Evolutionary conservation across 176 grass and related monocot genomes (phyloP).

Genomic region (Guadua angustifolia): DNA sequence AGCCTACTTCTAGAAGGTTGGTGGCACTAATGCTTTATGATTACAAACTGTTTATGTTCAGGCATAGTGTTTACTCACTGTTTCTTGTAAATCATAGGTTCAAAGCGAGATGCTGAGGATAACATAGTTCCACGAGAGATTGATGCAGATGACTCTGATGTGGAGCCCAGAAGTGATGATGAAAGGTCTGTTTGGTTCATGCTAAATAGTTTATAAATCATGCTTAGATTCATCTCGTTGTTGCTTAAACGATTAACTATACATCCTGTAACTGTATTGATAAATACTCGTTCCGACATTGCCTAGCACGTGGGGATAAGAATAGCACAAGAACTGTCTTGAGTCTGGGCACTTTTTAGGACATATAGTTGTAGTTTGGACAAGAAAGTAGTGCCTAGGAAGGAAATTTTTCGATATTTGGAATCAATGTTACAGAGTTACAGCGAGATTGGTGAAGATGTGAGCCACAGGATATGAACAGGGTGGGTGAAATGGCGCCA

Average conservation of each 20-base stretch:
- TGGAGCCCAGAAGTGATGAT: conserved; percentile 68
- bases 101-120: conserved; percentile 79
- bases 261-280: background rate
- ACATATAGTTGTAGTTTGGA: background rate
- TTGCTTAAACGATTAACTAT: background rate
- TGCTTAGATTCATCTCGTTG: background rate
- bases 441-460: too few species aligned
- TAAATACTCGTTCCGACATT: background rate
- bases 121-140: conserved; percentile 88
- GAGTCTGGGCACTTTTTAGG: background rate
- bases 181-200: conserved; percentile 62
- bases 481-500: too few species aligned
- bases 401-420: too few species aligned
- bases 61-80: background rate
- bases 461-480: too few species aligned
- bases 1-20: conserved; percentile 80
- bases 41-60: background rate
- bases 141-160: conserved; percentile 90
- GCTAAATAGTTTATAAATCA: conserved; percentile 4
- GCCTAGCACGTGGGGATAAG: background rate
- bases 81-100: conserved; percentile 58
- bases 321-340: background rate
- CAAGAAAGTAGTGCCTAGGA: too few species aligned
- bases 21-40: background rate
- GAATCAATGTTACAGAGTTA: too few species aligned